These are phyloP conservation scores for Cystofilobasidium ferigula DNA, from an alignment of 768 basidiomycete species.

Conservation along the genomic window DNA sequence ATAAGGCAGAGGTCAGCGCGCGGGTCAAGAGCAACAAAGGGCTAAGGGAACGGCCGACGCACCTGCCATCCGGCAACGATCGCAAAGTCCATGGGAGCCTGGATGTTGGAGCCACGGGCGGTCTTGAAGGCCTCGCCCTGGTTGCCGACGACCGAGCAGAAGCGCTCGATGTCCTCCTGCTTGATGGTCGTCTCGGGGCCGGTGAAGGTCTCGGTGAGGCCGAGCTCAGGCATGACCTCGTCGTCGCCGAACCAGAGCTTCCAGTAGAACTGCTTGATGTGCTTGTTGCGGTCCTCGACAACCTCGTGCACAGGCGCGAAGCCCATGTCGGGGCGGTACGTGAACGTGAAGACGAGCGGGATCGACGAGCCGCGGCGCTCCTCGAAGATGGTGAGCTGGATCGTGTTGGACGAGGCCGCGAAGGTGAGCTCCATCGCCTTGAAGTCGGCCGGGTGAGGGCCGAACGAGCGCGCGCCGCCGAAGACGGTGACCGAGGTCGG, in stretches of 20 bases:
- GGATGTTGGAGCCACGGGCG: constrained; percentile 54
- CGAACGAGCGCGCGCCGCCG: constrained; percentile 70
- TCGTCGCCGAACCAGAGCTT: constrained; percentile 91
- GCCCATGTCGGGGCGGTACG: constrained; percentile 75
- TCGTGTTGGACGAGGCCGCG: constrained; percentile 46
- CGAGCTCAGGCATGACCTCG: constrained; percentile 61
- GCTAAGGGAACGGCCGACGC: constrained; percentile 33
- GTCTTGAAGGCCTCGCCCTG: constrained; percentile 82
- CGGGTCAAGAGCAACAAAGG: background rate
- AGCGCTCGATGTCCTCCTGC: constrained; percentile 64
- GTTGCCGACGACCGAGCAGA: constrained; percentile 89
- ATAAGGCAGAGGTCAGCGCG: constrained; percentile 4
- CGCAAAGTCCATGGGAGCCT: constrained; percentile 96
- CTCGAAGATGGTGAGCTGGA: constrained; percentile 67
- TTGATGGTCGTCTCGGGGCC: constrained; percentile 68
- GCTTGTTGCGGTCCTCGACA: constrained; percentile 64
- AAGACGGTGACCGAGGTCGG: constrained; percentile 51
- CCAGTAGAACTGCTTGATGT: constrained; percentile 97
- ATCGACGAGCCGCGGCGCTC: constrained; percentile 66
- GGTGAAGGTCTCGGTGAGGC: constrained; percentile 68
- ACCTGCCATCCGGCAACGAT: constrained; percentile 99
- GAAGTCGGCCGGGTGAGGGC: constrained; percentile 59
- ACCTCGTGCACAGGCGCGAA: constrained; percentile 90
- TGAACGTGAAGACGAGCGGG: constrained; percentile 69
- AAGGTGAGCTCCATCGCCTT: constrained; percentile 70